Evolutionary conservation across 148 eudicot species (phyloP), one percentile per base, ranked within the genome.

Genomic region (Rhododendron henanense): DNA sequence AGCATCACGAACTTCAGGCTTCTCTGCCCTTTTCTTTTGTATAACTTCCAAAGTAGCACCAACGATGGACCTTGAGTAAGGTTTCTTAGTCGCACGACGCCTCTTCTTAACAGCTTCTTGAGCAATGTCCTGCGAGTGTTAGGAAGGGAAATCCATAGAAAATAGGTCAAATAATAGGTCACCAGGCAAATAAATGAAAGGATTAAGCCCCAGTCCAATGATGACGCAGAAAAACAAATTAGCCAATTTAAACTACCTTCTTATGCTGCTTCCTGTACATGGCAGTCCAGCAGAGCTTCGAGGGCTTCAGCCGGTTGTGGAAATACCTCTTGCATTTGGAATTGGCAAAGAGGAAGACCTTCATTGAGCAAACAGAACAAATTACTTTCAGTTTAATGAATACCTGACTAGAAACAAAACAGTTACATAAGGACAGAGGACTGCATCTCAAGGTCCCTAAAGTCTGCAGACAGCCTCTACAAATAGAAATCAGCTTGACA

Each of bases 1-100:
- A 83, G 95, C 95, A 87, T 93, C 95, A 50, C 95, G 93, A 47
- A 92, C 94, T 90, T 93, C 95, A 16, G 94, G 93, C 89, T 93
- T 93, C 88, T 93, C 93, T 28, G 78, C 47, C 84, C 95, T 90
- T 84, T 84, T 93, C 93, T 93, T 93, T 87, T 93, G 95, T 53
- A 93, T 93, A 55, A 93, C 94, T 85, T 93, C 95, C 90, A 93
- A 88, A 57, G 95, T 93, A 44, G 91, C 95, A 23, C 95, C 95
- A 31, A 92, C 95, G 88, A 93, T 92, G 48, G 95, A 92, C 89
- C 95, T 93, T 14, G 95, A 93, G 88, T 93, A 93, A 47, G 95
- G 94, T 85, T 93, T 93, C 90, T 93, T 93, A 84, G 95, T 90
- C 28, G 94, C 73, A n/a, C 94, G 89, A 87, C 94, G 93, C 90